Conservation (phyloP, 768 basidiomycete species). For the Royoungia palumana region DNA sequence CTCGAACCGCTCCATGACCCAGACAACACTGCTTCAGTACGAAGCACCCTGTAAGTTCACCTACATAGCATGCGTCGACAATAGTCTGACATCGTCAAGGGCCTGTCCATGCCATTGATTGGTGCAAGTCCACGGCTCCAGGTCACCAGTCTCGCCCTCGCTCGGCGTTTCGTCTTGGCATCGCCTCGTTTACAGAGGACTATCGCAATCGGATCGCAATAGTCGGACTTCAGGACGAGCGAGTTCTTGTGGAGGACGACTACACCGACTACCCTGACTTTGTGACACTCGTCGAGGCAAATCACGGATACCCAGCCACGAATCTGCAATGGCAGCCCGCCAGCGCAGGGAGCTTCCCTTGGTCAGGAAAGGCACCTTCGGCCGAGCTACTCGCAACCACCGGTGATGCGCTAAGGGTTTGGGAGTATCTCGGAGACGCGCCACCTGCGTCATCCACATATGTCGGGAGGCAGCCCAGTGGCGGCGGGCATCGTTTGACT, state of each 20-base stretch:
- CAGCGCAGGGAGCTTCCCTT: conserved; percentile 55
- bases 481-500: conserved; percentile 59
- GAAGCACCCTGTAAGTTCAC: conserved; percentile 75
- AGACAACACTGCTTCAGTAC: conserved; percentile 73
- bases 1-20: conserved; percentile 47
- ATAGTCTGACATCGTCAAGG: conserved; percentile 43
- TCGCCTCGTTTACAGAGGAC: conserved; percentile 84
- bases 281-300: conserved; percentile 75
- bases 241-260: conserved; percentile 83
- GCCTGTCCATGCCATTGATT: conserved; percentile 84
- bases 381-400: conserved; percentile 91
- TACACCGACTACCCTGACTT: conserved; percentile 84
- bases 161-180: conserved; percentile 78
- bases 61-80: background rate
- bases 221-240: conserved; percentile 78
- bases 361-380: conserved; percentile 63
- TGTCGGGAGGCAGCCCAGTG: conserved; percentile 61
- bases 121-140: conserved; percentile 79
- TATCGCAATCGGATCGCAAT: conserved; percentile 79
- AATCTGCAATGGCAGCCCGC: conserved; percentile 92
- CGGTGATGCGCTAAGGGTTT: conserved; percentile 88
- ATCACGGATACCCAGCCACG: conserved; percentile 91
- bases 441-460: conserved; percentile 56
- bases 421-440: conserved; percentile 78
- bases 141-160: conserved; percentile 70